These are phyloP conservation scores for Paramecium primaurelia DNA, from an alignment of 73 alveolate genomes.

Conservation along the genomic window DNA sequence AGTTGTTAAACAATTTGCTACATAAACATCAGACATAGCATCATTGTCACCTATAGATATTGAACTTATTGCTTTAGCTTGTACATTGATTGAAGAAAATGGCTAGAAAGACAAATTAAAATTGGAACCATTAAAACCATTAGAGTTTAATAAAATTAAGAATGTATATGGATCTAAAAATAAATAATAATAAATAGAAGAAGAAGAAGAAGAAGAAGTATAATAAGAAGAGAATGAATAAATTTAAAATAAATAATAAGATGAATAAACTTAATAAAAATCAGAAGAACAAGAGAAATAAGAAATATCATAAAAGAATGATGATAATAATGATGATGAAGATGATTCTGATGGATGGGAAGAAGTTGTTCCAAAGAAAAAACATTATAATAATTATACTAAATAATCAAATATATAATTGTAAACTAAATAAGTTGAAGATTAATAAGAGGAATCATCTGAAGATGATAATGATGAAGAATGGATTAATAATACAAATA, in stretches of 20 bases:
- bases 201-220: not conserved
- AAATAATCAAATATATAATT: not conserved
- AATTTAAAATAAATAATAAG: not conserved
- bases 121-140: constrained; percentile 39
- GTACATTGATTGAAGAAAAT: constrained; percentile 29
- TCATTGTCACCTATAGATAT: constrained; percentile 42
- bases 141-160: constrained; percentile 32
- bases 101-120: not conserved
- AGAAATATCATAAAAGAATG: not conserved
- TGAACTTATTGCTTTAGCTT: constrained; percentile 51
- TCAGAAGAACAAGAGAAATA: constrained; percentile 5
- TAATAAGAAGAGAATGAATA: not conserved
- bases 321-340: not conserved
- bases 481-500: constrained; percentile 49
- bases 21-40: constrained; percentile 55
- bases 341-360: constrained; percentile 54
- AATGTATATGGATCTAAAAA: constrained; percentile 38
- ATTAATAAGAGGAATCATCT: constrained; percentile 23
- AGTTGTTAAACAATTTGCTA: constrained; percentile 39
- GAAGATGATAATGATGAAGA: constrained; percentile 59
- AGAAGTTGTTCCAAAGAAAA: constrained; percentile 53
- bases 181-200: not conserved
- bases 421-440: not conserved
- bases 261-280: not conserved
- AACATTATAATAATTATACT: not conserved